Base-by-base conservation (phyloP, 768 basidiomycete genomes). In the Agaricus blazei region DNA sequence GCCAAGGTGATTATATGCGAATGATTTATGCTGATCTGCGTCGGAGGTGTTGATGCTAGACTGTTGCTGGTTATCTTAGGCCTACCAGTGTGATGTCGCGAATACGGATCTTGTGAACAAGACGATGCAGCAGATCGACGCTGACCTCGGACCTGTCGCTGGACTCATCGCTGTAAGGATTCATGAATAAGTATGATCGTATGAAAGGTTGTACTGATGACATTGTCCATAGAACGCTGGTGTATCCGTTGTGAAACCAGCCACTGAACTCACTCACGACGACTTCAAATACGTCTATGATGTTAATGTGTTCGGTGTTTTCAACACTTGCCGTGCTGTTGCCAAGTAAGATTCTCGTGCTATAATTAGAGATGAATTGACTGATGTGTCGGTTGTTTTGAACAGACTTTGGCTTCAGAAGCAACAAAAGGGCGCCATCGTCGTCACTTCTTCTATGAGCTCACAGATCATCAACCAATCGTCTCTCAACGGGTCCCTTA, bases 371-470 rank as follows among this genome's bases (percentile, higher is more conserved):
- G 34, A 6, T 45, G 15, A 2, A 49, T 26, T 23, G 34, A 4
- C 14, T 9, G 31, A 2, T 51, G 3, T 14, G 44, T 43, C 19
- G 19, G 19, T 19, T 43, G 12, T 5, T 26, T 23, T n/a, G 24
- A 5, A 9, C 12, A 83, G 82, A 48, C 48, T 81, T 1, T 83
- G 82, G 80, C 65, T 63, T 0, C 68, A 73, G 0, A 54, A 62
- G 19, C 63, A 74, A 1, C 51, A 61, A 5, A 62, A 67, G 36
- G 79, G 80, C 0, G 83, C 84, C 0, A 86, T 86, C 56, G 81
- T 87, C 38, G 78, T 87, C 55, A 84, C 77, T 0, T 78, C 81
- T 1, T 84, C 82, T 4, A 87, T 87, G 83, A 81, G 80, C 58
- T 84, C 83, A 1, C 78, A 79, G 53, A 85, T 87, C 58, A 82